Base-by-base conservation (phyloP, 257 asterid species). In the Misopates orontium region DNA sequence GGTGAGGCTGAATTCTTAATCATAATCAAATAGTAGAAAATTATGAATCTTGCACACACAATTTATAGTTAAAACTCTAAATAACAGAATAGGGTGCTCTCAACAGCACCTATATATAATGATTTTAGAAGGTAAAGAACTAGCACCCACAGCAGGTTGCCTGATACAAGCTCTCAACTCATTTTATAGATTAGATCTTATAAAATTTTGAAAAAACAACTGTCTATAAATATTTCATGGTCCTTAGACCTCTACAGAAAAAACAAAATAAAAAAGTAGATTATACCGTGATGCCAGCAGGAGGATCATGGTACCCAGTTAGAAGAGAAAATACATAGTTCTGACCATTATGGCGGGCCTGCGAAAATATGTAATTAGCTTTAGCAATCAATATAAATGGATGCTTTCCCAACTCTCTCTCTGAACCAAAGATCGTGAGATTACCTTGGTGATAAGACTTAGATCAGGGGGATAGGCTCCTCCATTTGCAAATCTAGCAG, bases 391-490 rank as follows among this genome's bases (percentile, higher is more conserved):
- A 48, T 15, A 8, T 21, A 53, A 19, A 28, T 16, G 20, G 10
- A 4, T 36, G 9, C 19, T 13, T 25, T 50, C 51, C 17, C 36
- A 61, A 51, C 59, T 36, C 39, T 15, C 17, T 18, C 10, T 41
- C 10, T 3, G n/a, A 25, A 45, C 31, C 21, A 64, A 67, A 65
- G 24, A 23, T 49, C 2, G 45, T 36, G 17, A 57, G 40, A 58
- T 19, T 71, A 77, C 95, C 85, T 88, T 88, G 51, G 96, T 88
- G 75, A 88, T 82, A 67, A 88, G 89, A 79, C 95, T 88, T 62
- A 88, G 72, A 79, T 88, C 96, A 36, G 95, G 96, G 66, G 96
- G 95, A 62, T 85, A 88, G 56, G 95, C 94, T 56, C 96, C 96
- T 75, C 96, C 95, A 74, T 88, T 88, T 20, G 96, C 96, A 75